Evolutionary conservation across 805 yeast species (phyloP), one percentile per base, ranked within the genome.

Genomic region (Saccharomycopsis microspora): DNA sequence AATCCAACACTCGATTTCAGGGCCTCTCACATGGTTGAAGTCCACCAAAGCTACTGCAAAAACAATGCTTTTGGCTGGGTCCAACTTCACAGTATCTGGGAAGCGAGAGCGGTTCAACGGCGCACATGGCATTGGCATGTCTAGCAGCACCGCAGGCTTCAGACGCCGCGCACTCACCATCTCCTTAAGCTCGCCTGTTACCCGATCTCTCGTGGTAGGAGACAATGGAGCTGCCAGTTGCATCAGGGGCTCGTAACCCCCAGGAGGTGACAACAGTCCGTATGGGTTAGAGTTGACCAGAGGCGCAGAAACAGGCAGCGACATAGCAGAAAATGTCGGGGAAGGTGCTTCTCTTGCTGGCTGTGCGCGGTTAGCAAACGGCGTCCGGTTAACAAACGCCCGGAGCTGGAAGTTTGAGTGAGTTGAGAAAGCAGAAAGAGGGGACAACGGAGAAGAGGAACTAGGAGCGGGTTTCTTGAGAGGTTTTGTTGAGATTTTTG

Each of bases 1-100:
- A 27, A 81, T 71, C 87, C 96, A 85, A 64, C 85, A 88, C 63
- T 90, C 97, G 29, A 93, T 78, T 61, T 93, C 97, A 0, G 98
- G 97, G 1, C 98, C 98, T 50, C 95, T 70, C 62, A 75, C 61
- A 58, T 93, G 97, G 60, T 90, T 95, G 70, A 90, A 90, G 55
- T 94, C 95, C 27, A 89, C 95, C 9, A 93, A 75, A 55, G 95
- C 82, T 3, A 89, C 75, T 8, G 96, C 96, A 61, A 85, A 80
- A 2, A 90, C 74, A 56, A 79, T 60, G 43, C 60, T 55, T 33
- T 53, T 49, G 5, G 38, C 5, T 7, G 52, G 50, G 39, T 51
- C 47, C 29, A 43, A 41, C 32, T 49, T 49, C 10, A 47, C 44
- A n/a, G 45, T 48, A n/a, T 35, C 33, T 1, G 53, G 50, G 40